Conservation (phyloP, 2,329 filamentous ascomycete species). For the Fusarium dimerum region DNA sequence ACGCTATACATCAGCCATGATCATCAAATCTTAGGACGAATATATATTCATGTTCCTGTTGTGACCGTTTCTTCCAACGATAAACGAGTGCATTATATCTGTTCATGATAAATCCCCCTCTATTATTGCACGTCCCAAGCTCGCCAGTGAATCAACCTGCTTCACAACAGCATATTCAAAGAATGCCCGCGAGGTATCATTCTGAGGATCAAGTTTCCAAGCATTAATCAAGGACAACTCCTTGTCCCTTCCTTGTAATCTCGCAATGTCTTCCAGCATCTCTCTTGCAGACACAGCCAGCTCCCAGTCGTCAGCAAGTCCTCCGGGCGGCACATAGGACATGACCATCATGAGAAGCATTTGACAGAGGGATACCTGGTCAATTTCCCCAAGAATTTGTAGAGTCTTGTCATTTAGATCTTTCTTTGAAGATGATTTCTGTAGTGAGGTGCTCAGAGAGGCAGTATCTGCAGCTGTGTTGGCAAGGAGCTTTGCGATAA, state of each 20-base stretch:
- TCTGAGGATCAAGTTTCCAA: constrained; percentile 45
- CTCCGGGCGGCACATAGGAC: constrained; percentile 39
- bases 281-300: constrained; percentile 44
- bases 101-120: constrained; percentile 33
- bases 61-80: too few species aligned
- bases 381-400: constrained; percentile 43
- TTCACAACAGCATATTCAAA: constrained; percentile 51
- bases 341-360: constrained; percentile 52
- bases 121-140: constrained; percentile 47
- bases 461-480: constrained; percentile 46
- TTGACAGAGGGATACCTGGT: constrained; percentile 56
- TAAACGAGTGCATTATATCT: neutral
- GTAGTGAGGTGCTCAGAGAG: constrained; percentile 26
- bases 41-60: too few species aligned
- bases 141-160: constrained; percentile 48
- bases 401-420: constrained; percentile 26
- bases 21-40: too few species aligned
- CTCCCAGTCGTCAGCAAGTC: constrained; percentile 48
- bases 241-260: constrained; percentile 45
- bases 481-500: constrained; percentile 53
- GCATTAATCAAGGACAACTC: constrained; percentile 45
- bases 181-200: constrained; percentile 44
- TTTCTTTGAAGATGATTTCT: constrained; percentile 24
- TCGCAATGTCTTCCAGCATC: constrained; percentile 52
- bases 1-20: too few species aligned